These are phyloP conservation scores for Fusarium beomiforme DNA, from an alignment of 2,329 filamentous ascomycete genomes.

Conservation along the genomic window DNA sequence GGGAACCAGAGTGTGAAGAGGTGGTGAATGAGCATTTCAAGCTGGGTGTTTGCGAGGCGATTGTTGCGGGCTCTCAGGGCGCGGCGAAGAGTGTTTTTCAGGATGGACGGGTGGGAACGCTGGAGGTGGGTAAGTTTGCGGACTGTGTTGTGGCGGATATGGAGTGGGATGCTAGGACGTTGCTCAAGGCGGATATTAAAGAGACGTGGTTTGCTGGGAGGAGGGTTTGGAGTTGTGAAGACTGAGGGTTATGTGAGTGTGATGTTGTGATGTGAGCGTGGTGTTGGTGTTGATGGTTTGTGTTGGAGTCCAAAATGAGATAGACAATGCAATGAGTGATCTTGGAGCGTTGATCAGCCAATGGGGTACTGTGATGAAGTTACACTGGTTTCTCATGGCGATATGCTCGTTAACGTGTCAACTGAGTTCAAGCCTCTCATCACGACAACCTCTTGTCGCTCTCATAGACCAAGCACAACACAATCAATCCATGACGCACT, in stretches of 20 bases:
- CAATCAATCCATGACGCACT: background rate
- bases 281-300: background rate
- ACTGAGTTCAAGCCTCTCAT: background rate
- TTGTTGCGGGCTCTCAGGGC: constrained; percentile 62
- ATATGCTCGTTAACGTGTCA: background rate
- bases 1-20: constrained; percentile 54
- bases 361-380: background rate
- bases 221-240: constrained; percentile 49
- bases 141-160: constrained; percentile 61
- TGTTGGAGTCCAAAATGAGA: constrained; percentile 12
- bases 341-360: background rate
- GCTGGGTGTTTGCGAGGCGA: constrained; percentile 60
- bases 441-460: background rate
- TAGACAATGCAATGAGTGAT: background rate
- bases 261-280: background rate
- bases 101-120: constrained; percentile 55
- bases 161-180: constrained; percentile 58
- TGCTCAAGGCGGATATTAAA: constrained; percentile 57
- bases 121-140: constrained; percentile 62
- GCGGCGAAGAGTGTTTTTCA: constrained; percentile 66
- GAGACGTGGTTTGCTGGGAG: constrained; percentile 65
- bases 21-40: constrained; percentile 62
- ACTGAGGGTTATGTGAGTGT: background rate
- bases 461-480: background rate
- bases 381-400: too few relatives aligned